Base-by-base conservation (phyloP, 805 yeast genomes). In the Kuraishia cidri region DNA sequence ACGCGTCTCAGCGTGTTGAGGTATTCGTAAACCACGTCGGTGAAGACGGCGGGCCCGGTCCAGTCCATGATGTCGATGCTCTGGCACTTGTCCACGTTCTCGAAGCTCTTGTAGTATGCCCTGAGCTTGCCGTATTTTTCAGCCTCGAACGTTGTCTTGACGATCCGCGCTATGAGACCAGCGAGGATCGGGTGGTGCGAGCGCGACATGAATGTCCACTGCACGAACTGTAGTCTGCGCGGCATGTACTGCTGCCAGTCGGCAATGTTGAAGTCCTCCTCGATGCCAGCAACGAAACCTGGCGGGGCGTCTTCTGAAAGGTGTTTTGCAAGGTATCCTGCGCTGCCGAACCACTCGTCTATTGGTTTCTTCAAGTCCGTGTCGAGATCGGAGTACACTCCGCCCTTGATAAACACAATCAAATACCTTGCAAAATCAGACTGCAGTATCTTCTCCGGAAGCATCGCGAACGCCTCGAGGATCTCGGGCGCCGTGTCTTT, bases 301-400 rank as follows among this genome's bases (percentile, higher is more conserved):
- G 72, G 56, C 83, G 88, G 31, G 92, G 78, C 0, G 96, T 86
- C 98, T n/a, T n/a, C n/a, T n/a, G n/a, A n/a, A n/a, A n/a, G n/a
- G n/a, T n/a, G n/a, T 33, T 40, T 47, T 4, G 40, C 43, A 3
- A 40, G 42, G 7, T 16, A 11, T 14, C 21, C 15, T 9, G 26
- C 8, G 7, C 56, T 47, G 23, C 43, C 38, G 31, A 44, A 44
- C 60, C 60, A 55, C 34, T 31, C 43, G 38, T 41, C 47, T 14
- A 55, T 33, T 1, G 78, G 78, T 37, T 66, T 74, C 32, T 67
- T 58, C 16, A 75, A 67, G 36, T 55, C 58, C 1, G 80, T 74
- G 46, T 75, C 82, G 24, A 74, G 69, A 46, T 75, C 81, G 4
- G 78, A 66, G 44, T 75, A 75, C 8, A 71, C 64, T 11, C 82